These are phyloP conservation scores for Solanum sejunctum DNA, from an alignment of 257 asterid genomes.

Conservation along the genomic window DNA sequence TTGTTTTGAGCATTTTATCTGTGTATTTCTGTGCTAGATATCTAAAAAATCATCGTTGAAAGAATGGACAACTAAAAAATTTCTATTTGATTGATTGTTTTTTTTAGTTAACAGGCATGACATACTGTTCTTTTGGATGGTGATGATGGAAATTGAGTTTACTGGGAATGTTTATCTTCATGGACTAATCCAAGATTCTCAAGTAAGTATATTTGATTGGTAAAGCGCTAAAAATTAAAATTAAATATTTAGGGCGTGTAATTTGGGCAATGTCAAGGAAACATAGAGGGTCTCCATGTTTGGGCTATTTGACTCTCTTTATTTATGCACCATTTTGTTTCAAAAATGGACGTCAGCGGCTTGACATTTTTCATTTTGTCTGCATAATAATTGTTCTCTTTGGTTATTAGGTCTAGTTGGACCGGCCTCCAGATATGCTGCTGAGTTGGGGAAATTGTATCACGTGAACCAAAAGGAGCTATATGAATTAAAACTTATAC, in stretches of 20 bases:
- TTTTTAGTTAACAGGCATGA: conserved; percentile 59
- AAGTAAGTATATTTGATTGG: conserved; percentile 34
- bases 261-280: too few species aligned
- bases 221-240: too few species aligned
- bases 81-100: too few species aligned
- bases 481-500: background rate
- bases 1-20: too few species aligned
- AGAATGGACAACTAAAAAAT: background rate
- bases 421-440: background rate
- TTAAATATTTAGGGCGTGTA: too few species aligned
- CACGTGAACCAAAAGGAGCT: background rate
- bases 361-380: background rate
- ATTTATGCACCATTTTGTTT: background rate
- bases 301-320: background rate
- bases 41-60: too few species aligned
- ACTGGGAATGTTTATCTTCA: conserved; percentile 89
- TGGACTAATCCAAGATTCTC: conserved; percentile 94
- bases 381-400: too few species aligned
- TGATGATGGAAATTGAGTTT: conserved; percentile 96
- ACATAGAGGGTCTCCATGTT: background rate
- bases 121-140: conserved; percentile 99
- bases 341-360: background rate
- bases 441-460: background rate
- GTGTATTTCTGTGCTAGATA: too few species aligned
- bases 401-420: too few species aligned